A percentile compares a stretch with the other conserved stretches of the same genome.
These are phyloP conservation scores for Colletotrichum sansevieriae DNA, from an alignment of 2,329 filamentous ascomycete genomes.

Conservation along the genomic window DNA sequence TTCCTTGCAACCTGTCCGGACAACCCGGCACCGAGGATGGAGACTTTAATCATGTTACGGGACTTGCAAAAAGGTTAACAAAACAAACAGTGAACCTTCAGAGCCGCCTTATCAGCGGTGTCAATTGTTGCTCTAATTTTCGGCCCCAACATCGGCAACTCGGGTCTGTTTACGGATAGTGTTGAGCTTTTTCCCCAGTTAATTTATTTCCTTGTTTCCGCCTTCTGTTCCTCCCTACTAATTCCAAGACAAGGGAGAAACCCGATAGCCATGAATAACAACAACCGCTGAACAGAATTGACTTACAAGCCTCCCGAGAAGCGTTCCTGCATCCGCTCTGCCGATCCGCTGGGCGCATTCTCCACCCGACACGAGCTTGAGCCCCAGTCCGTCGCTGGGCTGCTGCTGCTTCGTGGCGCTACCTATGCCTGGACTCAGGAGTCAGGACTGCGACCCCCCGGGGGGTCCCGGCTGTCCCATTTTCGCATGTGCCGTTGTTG, in stretches of 20 bases:
- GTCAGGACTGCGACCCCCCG: no score
- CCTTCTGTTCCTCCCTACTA: no score
- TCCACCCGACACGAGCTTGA: conserved; percentile 30
- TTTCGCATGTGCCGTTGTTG: neutral
- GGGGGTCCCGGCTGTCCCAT: neutral
- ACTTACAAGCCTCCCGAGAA: neutral
- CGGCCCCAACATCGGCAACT: neutral
- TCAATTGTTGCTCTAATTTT: neutral
- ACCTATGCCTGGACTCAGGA: no score
- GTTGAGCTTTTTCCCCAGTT: neutral
- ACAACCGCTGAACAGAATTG: neutral
- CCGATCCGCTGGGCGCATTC: conserved; percentile 8
- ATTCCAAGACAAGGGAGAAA: conserved; percentile 1
- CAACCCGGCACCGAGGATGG: neutral
- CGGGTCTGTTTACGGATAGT: neutral
- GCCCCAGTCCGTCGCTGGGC: conserved; percentile 4
- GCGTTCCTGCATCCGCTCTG: conserved; percentile 5
- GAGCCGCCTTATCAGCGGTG: conserved; percentile 8
- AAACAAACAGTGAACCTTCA: conserved; percentile 1
- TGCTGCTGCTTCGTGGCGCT: neutral
- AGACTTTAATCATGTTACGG: conserved; percentile 9
- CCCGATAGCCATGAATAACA: conserved; percentile 8
- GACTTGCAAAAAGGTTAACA: neutral
- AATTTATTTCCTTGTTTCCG: neutral
- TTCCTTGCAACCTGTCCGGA: conserved; percentile 9